phyloP scores from a whole-genome alignment of 345 rosid genomes.

The Camelina laxa region DNA sequence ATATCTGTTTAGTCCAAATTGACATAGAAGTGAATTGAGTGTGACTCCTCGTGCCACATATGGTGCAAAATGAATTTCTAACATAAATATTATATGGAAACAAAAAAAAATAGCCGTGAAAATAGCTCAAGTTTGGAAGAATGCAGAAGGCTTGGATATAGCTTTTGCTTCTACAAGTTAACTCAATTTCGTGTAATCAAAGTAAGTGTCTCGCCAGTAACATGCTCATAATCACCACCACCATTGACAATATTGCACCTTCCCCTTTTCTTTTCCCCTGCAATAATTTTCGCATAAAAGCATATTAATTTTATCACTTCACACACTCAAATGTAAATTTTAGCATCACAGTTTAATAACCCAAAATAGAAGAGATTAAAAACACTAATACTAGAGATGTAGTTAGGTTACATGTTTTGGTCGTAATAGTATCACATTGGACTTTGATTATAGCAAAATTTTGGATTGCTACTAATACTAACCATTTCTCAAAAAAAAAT shows the following conservation, averaged over 20 bases:
- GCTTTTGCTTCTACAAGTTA: constrained; percentile 23
- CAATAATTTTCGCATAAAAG: constrained; percentile 22
- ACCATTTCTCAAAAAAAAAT: background rate
- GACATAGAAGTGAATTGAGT: constrained; percentile 15
- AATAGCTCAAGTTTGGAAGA: constrained; percentile 24
- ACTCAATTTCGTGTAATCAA: constrained; percentile 38
- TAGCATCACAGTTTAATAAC: background rate
- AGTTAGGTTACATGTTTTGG: no score
- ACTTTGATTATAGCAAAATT: no score
- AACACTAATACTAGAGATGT: no score
- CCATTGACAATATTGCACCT: constrained; percentile 32
- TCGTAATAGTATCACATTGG: no score
- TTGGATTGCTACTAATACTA: background rate
- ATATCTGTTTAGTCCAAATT: no score
- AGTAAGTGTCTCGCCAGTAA: constrained; percentile 39
- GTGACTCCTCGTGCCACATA: constrained; percentile 12
- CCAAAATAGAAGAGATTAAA: no score
- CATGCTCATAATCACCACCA: constrained; percentile 26
- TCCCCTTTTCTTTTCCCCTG: constrained; percentile 37
- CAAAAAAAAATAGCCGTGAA: constrained; percentile 32
- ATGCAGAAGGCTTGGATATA: constrained; percentile 17
- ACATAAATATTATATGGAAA: constrained; percentile 13
- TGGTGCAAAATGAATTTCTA: constrained; percentile 36
- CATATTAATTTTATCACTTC: constrained; percentile 10
- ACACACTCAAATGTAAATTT: constrained; percentile 10